Evolutionary conservation across 495 filamentous ascomycete species (phyloP).

Genomic region (Staphylotrichum longicolle): DNA sequence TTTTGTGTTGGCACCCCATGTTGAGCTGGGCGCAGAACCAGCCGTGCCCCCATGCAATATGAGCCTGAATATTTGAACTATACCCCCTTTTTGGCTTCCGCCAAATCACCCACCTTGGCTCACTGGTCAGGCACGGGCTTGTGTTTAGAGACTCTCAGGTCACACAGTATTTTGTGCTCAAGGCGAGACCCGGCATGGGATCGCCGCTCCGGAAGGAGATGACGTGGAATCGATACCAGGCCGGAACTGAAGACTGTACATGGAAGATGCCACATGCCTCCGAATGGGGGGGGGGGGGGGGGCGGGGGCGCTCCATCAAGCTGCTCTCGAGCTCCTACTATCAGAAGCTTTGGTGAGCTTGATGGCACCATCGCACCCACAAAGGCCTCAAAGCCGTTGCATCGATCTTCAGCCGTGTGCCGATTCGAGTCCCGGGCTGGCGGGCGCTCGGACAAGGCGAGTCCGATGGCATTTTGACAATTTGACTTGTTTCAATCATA

Average conservation of each 20-base stretch:
- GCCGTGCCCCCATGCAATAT: constrained; percentile 1
- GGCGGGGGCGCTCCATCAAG: too few relatives aligned
- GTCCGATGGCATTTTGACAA: constrained; percentile 12
- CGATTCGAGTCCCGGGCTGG: neutral
- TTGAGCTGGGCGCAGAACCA: neutral
- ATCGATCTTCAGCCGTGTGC: neutral
- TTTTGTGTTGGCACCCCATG: neutral
- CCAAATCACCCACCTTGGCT: neutral
- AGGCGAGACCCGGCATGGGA: neutral
- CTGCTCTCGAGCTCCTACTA: too few relatives aligned
- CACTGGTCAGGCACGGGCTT: neutral
- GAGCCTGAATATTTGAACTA: too few relatives aligned
- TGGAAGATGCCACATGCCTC: too few relatives aligned
- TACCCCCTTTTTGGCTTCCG: too few relatives aligned
- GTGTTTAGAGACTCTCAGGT: neutral
- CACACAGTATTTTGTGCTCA: neutral
- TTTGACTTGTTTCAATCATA: constrained; percentile 4
- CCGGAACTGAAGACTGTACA: neutral
- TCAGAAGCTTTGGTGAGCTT: too few relatives aligned
- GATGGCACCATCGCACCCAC: too few relatives aligned
- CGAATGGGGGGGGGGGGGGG: too few relatives aligned
- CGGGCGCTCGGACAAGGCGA: constrained; percentile 4
- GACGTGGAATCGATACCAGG: constrained; percentile 6
- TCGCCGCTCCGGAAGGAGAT: constrained; percentile 1
- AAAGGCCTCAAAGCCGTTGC: neutral